Percentiles rank a stretch among this genome's conserved stretches.
Conservation (phyloP, 192 early-diverging fungal genomes). For the Oehlia diaphana region DNA sequence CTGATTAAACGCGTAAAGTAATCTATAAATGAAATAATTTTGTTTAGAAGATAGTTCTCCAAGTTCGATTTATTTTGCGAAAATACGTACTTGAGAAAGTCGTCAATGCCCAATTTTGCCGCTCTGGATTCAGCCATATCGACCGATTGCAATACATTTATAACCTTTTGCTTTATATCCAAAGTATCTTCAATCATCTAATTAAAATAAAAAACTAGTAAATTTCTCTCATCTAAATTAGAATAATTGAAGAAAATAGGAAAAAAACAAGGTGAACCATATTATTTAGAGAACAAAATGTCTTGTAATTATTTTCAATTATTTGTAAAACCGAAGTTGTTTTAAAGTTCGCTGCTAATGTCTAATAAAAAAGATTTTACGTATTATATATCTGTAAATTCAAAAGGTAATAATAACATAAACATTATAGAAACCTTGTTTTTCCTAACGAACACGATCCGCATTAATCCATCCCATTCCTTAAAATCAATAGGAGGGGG, state of each 20-base stretch:
- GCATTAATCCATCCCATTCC: constrained; percentile 96
- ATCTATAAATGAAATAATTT: constrained; percentile 42
- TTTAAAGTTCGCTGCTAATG: constrained; percentile 88
- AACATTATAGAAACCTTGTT: constrained; percentile 63
- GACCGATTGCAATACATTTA: constrained; percentile 68
- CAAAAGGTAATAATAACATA: neutral
- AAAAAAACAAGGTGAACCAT: constrained; percentile 42
- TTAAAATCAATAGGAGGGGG: constrained; percentile 93
- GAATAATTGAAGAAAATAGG: neutral
- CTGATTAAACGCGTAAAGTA: constrained; percentile 87
- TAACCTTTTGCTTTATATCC: constrained; percentile 80
- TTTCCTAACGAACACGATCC: constrained; percentile 90
- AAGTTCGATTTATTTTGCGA: neutral
- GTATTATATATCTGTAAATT: neutral
- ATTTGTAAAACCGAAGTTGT: constrained; percentile 82
- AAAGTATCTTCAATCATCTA: constrained; percentile 78
- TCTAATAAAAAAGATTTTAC: constrained; percentile 41
- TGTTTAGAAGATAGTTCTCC: neutral
- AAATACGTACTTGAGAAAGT: constrained; percentile 77
- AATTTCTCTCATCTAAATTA: neutral
- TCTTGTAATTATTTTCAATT: constrained; percentile 96
- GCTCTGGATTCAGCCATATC: constrained; percentile 77
- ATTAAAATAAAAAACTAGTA: constrained; percentile 7
- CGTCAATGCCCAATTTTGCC: constrained; percentile 91
- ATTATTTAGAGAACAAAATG: constrained; percentile 81